A percentile compares a stretch with the other conserved stretches of the same genome.
phyloP scores from a whole-genome alignment of 2,329 filamentous ascomycete genomes.

The Thielaviopsis ethacetica region DNA sequence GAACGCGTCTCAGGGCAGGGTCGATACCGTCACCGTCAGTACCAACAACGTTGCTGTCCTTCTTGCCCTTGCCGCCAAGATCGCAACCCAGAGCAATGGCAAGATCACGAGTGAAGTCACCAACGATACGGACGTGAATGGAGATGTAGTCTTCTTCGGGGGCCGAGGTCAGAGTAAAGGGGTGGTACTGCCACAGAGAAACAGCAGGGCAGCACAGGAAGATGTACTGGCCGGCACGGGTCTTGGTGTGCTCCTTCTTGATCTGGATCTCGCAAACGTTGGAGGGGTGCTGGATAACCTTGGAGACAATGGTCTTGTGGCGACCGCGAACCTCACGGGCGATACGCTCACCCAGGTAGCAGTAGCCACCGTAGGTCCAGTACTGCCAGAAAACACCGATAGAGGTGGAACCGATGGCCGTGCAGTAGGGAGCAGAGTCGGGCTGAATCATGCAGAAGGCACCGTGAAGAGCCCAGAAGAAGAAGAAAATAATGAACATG shows the following conservation, averaged over 20 bases:
- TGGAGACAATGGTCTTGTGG: conserved; percentile 74
- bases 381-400: conserved; percentile 78
- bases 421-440: conserved; percentile 64
- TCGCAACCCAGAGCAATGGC: conserved; percentile 61
- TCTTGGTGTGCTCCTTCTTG: conserved; percentile 77
- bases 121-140: conserved; percentile 68
- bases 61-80: conserved; percentile 28
- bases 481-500: conserved; percentile 74
- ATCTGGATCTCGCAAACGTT: conserved; percentile 85
- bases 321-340: conserved; percentile 63
- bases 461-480: conserved; percentile 82
- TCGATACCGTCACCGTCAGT: conserved; percentile 49
- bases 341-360: conserved; percentile 65
- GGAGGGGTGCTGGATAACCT: conserved; percentile 78
- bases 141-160: conserved; percentile 85
- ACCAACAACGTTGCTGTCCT: conserved; percentile 51
- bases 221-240: conserved; percentile 70
- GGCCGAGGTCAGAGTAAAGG: conserved; percentile 72
- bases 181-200: conserved; percentile 78
- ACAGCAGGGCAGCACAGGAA: conserved; percentile 78
- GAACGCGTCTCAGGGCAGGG: conserved; percentile 52
- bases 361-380: conserved; percentile 71
- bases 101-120: conserved; percentile 61
- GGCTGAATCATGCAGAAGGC: conserved; percentile 85
- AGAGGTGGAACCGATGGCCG: conserved; percentile 45